phyloP scores from a whole-genome alignment of 176 grass and related monocot genomes.

The Otatea glauca region DNA sequence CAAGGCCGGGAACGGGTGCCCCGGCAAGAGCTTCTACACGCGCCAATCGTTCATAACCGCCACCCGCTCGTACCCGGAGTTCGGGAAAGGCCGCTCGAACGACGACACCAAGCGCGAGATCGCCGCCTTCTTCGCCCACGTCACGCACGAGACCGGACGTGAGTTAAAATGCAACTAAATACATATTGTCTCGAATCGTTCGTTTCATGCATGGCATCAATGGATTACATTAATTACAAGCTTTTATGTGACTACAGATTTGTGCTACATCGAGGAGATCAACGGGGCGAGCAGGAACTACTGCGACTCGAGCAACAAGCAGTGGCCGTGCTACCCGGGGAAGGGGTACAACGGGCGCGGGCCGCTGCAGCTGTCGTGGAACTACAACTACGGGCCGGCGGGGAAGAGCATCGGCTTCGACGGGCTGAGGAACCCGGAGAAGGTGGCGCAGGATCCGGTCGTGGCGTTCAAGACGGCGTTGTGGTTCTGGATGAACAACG shows the following conservation, averaged over 20 bases:
- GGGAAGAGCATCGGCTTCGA: constrained; percentile 68
- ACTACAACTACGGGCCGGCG: constrained; percentile 85
- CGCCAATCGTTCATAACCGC: constrained; percentile 53
- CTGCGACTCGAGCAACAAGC: constrained; percentile 36
- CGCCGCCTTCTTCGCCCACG: constrained; percentile 76
- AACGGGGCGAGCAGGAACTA: constrained; percentile 48
- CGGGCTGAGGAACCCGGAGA: constrained; percentile 61
- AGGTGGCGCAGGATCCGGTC: constrained; percentile 55
- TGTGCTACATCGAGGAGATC: constrained; percentile 91
- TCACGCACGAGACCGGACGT: constrained; percentile 79
- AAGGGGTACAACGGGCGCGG: constrained; percentile 73
- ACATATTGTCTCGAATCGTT: background rate
- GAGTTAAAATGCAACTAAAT: background rate
- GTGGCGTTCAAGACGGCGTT: constrained; percentile 75
- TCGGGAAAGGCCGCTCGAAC: constrained; percentile 55
- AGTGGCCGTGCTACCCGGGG: constrained; percentile 57
- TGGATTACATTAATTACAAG: too few species aligned
- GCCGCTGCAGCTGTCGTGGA: constrained; percentile 73
- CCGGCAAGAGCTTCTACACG: constrained; percentile 68
- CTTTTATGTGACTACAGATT: constrained; percentile 21
- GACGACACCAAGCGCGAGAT: constrained; percentile 76
- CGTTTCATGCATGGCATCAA: background rate
- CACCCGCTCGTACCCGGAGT: constrained; percentile 33
- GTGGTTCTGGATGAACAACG: constrained; percentile 79
- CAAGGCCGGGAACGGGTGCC: constrained; percentile 48